phyloP scores from a whole-genome alignment of 78 protist species.

The Dictyostelium firmibasis region DNA sequence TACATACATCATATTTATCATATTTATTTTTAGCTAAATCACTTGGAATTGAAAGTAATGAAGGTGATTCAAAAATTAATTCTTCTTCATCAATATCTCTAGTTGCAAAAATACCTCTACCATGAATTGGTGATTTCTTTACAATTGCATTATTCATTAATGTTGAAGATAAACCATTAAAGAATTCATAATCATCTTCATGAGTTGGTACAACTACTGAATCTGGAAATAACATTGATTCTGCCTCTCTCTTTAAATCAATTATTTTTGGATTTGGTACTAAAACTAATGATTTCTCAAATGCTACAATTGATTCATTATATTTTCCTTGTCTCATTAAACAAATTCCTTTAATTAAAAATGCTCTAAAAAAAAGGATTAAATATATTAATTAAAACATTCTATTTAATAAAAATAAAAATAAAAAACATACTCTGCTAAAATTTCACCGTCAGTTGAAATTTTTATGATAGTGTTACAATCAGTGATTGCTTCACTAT shows the following conservation, averaged over 20 bases:
- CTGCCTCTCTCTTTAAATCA: slow-evolving; percentile 11
- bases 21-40: neutral
- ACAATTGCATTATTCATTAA: neutral
- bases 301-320: slow-evolving; percentile 16
- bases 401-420: too few relatives aligned
- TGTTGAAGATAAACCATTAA: neutral
- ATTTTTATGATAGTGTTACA: slow-evolving; percentile 6
- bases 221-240: slow-evolving; percentile 10
- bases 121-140: slow-evolving; percentile 19
- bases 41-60: neutral
- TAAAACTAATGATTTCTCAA: slow-evolving; percentile 3
- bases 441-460: neutral
- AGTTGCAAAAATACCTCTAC: slow-evolving; percentile 71
- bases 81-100: slow-evolving; percentile 63
- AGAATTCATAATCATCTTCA: slow-evolving; percentile 62
- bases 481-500: slow-evolving; percentile 22
- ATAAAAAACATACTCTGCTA: slow-evolving; percentile 47
- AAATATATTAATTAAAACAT: too few relatives aligned
- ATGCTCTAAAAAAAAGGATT: neutral
- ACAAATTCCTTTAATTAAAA: slow-evolving; percentile 29
- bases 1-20: slow-evolving; percentile 33
- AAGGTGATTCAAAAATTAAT: slow-evolving; percentile 29
- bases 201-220: slow-evolving; percentile 2
- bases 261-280: neutral
- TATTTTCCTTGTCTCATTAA: slow-evolving; percentile 18